Evolutionary conservation across 306 rosid species (phyloP).

Genomic region (Castanopsis chinensis): DNA sequence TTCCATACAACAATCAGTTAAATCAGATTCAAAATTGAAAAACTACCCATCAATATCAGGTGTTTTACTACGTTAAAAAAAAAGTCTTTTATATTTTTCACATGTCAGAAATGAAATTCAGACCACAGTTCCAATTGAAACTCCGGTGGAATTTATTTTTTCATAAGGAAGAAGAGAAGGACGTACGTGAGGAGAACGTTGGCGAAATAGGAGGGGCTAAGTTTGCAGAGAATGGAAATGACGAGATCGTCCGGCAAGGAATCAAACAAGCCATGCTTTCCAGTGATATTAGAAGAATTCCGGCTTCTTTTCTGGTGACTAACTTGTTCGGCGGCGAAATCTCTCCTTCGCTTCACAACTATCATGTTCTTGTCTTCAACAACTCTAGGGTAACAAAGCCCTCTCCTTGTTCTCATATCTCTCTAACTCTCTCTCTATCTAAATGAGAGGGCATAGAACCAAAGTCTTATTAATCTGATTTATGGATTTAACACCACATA

Average conservation of each 20-base stretch:
- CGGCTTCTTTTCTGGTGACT: slow-evolving; percentile 42
- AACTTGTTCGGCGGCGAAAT: slow-evolving; percentile 17
- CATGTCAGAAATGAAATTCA: too few species aligned
- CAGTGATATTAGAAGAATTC: slow-evolving; percentile 15
- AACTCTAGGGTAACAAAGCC: slow-evolving; percentile 45
- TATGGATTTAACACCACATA: too few species aligned
- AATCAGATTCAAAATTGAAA: too few species aligned
- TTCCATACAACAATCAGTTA: slow-evolving; percentile 12
- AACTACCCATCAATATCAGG: too few species aligned
- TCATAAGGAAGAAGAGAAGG: too few species aligned
- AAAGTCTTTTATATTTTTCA: neutral
- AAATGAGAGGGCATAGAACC: too few species aligned
- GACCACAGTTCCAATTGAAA: too few species aligned
- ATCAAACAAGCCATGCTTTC: slow-evolving; percentile 50
- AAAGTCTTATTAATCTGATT: too few species aligned
- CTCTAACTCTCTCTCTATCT: neutral
- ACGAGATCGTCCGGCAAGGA: slow-evolving; percentile 76
- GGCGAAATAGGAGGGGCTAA: slow-evolving; percentile 73
- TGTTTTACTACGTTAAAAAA: neutral
- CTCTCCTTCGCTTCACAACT: slow-evolving; percentile 34
- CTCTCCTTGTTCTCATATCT: slow-evolving; percentile 67
- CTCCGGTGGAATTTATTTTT: neutral
- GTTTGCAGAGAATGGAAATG: slow-evolving; percentile 57
- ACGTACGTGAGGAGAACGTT: slow-evolving; percentile 70
- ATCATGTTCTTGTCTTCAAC: slow-evolving; percentile 17